Evolutionary conservation across 805 yeast genomes (phyloP), one percentile per base, ranked within the genome.

Genomic region (Kuraishia piskuri): DNA sequence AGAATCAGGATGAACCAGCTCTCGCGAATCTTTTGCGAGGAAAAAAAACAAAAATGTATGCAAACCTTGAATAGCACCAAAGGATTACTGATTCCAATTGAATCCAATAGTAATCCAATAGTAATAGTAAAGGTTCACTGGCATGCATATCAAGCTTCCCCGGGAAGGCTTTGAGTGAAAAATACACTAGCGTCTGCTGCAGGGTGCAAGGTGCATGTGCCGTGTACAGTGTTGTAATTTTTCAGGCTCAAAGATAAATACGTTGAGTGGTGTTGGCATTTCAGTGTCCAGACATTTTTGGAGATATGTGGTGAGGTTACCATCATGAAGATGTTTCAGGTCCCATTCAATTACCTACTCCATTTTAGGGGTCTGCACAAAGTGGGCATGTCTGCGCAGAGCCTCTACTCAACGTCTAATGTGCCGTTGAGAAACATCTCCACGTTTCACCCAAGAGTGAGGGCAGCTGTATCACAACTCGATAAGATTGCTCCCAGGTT

Each of bases 401-500:
- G 14, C 40, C 40, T 31, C 40, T 31, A 10, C 40, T 31, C 40
- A 31, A 31, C 40, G 17, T 7, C 40, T 31, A 31, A 31, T 10
- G 40, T 31, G 40, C 40, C 40, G 3, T 31, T 31, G 40, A 31
- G 40, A n/a, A 31, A 31, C 40, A 31, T 14, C 14, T 31, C 40
- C 40, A 31, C 62, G 6, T 68, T 66, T 49, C 60, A 60, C 46
- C 69, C 69, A 1, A 57, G 55, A 22, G 26, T 67, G 25, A 50
- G 67, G 9, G 66, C 66, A 19, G 60, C 66, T 10, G 63, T 68
- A 10, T 65, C 63, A 53, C 87, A 83, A 63, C 64, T 86, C 49
- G 89, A 86, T 59, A 67, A 76, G 46, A 67, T 84, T 3, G 82
- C 87, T 1, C 92, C 92, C 2, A 72, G 89, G 45, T 90, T 89